A percentile compares a stretch with the other conserved stretches of the same genome.
These are phyloP conservation scores for Inonotus hispidus DNA, from an alignment of 1,284 basidiomycete genomes.

Conservation along the genomic window DNA sequence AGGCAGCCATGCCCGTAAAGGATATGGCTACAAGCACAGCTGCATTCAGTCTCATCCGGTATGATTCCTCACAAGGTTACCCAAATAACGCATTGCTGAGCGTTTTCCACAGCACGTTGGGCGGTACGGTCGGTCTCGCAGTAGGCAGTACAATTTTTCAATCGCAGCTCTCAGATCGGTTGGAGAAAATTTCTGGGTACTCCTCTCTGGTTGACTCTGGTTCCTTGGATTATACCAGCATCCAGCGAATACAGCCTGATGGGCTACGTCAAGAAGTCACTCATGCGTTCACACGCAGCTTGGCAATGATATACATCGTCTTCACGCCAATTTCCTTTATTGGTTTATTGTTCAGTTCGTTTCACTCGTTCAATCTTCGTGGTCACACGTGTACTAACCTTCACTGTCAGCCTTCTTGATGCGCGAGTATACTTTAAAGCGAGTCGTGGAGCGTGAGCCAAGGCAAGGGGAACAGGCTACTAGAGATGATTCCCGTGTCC, in stretches of 20 bases:
- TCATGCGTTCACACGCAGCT: constrained; percentile 17
- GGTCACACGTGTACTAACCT: not conserved
- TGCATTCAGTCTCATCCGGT: constrained; percentile 29
- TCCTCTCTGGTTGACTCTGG: not conserved
- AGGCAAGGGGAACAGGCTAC: not conserved
- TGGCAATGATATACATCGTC: constrained; percentile 18
- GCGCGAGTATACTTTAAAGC: constrained; percentile 15
- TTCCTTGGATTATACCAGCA: constrained; percentile 18
- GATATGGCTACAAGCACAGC: constrained; percentile 41
- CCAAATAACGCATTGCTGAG: not conserved
- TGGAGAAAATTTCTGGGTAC: constrained; percentile 15
- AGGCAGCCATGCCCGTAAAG: constrained; percentile 41
- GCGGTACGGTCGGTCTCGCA: constrained; percentile 32
- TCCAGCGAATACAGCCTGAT: constrained; percentile 20
- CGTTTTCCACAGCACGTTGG: constrained; percentile 24
- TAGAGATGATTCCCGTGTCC: not conserved
- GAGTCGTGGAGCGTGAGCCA: constrained; percentile 4
- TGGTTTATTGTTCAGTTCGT: constrained; percentile 7
- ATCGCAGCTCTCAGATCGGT: constrained; percentile 15
- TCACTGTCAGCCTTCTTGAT: constrained; percentile 4
- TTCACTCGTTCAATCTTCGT: too few species aligned
- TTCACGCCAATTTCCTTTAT: constrained; percentile 14
- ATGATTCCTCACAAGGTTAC: constrained; percentile 23
- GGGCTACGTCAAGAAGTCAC: constrained; percentile 12
- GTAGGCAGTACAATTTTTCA: constrained; percentile 25